phyloP scores from a whole-genome alignment of 345 rosid species.

The Rhodomyrtus tomentosa region DNA sequence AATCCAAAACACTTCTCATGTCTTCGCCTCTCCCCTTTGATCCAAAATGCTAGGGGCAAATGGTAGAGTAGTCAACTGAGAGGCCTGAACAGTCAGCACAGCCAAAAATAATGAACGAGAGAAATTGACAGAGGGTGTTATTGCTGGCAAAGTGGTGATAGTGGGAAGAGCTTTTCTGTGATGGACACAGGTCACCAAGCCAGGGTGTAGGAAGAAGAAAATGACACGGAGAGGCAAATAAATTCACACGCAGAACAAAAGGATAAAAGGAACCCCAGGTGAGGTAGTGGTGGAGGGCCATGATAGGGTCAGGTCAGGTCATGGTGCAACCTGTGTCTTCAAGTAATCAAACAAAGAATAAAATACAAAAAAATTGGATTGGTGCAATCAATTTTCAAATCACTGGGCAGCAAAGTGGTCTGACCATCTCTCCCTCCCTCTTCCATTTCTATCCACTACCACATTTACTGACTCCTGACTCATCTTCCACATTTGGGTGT shows the following conservation, averaged over 20 bases:
- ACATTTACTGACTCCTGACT: slow-evolving; percentile 20
- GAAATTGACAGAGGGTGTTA: not conserved
- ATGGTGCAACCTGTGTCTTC: not conserved
- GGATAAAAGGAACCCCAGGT: not conserved
- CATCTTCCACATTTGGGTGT: slow-evolving; percentile 21
- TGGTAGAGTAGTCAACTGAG: not conserved
- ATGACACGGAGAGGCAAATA: not conserved
- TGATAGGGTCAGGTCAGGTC: not conserved
- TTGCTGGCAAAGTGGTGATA: not conserved
- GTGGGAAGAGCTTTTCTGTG: not conserved
- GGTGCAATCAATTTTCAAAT: slow-evolving; percentile 5
- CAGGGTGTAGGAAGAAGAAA: slow-evolving; percentile 2
- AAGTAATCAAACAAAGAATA: not conserved
- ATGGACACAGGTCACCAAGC: not conserved
- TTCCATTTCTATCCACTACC: slow-evolving; percentile 4
- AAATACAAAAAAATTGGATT: not conserved
- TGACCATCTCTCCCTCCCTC: not conserved
- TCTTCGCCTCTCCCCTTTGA: not conserved
- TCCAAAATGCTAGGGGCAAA: not conserved
- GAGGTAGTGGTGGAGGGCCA: not conserved
- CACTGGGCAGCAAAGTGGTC: slow-evolving; percentile 5
- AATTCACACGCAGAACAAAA: not conserved
- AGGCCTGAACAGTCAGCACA: not conserved
- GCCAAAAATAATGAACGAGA: not conserved
- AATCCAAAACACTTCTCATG: not conserved